phyloP scores from a whole-genome alignment of 306 rosid genomes.

The Morella rubra region DNA sequence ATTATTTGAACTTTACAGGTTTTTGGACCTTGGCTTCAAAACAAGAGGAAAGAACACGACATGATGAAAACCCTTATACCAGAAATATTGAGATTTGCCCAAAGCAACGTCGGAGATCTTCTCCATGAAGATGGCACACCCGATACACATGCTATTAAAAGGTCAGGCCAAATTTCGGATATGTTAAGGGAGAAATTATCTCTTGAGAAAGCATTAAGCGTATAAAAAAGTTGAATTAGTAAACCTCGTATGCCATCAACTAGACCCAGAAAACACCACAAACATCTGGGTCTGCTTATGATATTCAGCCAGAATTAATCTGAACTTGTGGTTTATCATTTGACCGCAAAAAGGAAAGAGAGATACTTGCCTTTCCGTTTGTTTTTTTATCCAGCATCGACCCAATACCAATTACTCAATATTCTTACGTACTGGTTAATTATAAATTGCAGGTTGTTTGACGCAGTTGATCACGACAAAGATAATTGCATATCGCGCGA shows the following conservation, averaged over 20 bases:
- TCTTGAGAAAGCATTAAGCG: no score
- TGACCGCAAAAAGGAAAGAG: no score
- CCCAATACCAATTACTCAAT: background rate
- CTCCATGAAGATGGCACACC: conserved; percentile 39
- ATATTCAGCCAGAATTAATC: no score
- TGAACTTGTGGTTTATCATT: no score
- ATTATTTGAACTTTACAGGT: conserved; percentile 27
- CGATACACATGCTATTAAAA: conserved; percentile 34
- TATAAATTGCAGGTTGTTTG: conserved; percentile 26
- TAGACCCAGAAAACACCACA: no score
- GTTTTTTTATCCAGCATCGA: background rate
- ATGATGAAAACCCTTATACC: conserved; percentile 43
- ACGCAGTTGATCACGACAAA: conserved; percentile 25
- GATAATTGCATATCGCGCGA: conserved; percentile 32
- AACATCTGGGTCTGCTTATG: no score
- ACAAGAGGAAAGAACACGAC: conserved; percentile 38
- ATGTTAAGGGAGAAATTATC: no score
- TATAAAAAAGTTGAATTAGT: no score
- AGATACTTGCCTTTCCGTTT: background rate
- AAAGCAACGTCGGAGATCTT: conserved; percentile 37
- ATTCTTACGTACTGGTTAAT: background rate
- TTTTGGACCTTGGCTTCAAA: conserved; percentile 58
- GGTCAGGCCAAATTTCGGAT: conserved; percentile 21
- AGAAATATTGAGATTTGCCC: conserved; percentile 39
- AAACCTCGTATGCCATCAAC: no score